phyloP scores from a whole-genome alignment of 1,139 yeast species.

The Sugiyamaella neomexicana region DNA sequence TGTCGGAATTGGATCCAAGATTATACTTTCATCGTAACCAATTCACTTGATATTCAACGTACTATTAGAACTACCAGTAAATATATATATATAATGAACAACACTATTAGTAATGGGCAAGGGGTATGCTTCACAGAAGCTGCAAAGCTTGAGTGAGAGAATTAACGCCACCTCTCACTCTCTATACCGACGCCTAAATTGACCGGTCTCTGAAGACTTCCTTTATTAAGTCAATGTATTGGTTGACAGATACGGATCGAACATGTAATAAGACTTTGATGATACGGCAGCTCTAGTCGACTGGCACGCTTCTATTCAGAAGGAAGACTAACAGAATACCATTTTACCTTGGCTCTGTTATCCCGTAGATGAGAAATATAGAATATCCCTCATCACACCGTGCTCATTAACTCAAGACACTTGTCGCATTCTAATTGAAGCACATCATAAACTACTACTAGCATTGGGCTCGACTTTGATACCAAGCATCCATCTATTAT shows the following conservation, averaged over 20 bases:
- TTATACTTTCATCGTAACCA: no score
- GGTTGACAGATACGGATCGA: slow-evolving; percentile 37
- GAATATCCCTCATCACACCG: no score
- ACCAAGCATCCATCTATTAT: neutral
- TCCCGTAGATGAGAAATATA: no score
- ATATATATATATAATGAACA: no score
- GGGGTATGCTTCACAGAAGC: slow-evolving; percentile 1
- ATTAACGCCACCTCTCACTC: neutral
- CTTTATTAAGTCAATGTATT: slow-evolving; percentile 22
- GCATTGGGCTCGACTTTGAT: no score
- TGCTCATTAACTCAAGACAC: no score
- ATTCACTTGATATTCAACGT: no score
- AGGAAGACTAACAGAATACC: neutral
- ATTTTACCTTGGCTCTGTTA: no score
- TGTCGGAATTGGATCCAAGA: neutral
- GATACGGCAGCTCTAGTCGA: neutral
- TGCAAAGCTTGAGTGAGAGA: neutral
- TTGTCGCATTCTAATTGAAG: no score
- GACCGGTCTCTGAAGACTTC: slow-evolving; percentile 32
- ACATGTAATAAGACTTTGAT: slow-evolving; percentile 22
- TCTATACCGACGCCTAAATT: slow-evolving; percentile 2
- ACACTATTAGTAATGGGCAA: neutral
- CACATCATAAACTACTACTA: no score
- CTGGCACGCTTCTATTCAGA: no score
- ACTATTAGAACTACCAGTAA: neutral